Evolutionary conservation across 257 asterid genomes (phyloP).

Genomic region (Solanum chmielewskii): DNA sequence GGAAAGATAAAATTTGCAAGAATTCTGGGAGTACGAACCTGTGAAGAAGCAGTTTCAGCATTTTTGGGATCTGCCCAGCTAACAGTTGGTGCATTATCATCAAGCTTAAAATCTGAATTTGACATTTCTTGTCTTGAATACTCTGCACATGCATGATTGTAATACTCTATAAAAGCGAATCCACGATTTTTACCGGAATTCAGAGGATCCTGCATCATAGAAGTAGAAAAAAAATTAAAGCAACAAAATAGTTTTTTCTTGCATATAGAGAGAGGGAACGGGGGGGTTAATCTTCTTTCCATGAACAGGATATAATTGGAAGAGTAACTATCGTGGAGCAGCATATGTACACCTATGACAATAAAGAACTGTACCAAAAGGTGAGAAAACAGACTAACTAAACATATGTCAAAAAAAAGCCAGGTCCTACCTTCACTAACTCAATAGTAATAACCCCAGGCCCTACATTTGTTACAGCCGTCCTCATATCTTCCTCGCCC

Average conservation of each 20-base stretch:
- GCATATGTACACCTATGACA: neutral
- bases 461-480: conserved; percentile 60
- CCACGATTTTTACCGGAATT: conserved; percentile 87
- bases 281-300: neutral
- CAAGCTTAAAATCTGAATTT: conserved; percentile 66
- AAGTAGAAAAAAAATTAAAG: neutral
- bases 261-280: neutral
- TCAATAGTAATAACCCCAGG: conserved; percentile 84
- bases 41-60: conserved; percentile 75
- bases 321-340: neutral
- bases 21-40: conserved; percentile 29
- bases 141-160: conserved; percentile 97
- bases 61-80: conserved; percentile 98
- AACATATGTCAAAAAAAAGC: neutral
- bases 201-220: conserved; percentile 54
- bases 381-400: neutral
- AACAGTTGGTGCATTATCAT: conserved; percentile 89
- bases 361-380: neutral
- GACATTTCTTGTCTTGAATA: conserved; percentile 90
- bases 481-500: conserved; percentile 78
- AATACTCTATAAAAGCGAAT: conserved; percentile 79
- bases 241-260: neutral
- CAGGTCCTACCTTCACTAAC: conserved; percentile 56
- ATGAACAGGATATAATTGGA: neutral
- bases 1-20: neutral